Conservation (phyloP, 192 early-diverging fungal genomes). For the Coemansia sp. region DNA sequence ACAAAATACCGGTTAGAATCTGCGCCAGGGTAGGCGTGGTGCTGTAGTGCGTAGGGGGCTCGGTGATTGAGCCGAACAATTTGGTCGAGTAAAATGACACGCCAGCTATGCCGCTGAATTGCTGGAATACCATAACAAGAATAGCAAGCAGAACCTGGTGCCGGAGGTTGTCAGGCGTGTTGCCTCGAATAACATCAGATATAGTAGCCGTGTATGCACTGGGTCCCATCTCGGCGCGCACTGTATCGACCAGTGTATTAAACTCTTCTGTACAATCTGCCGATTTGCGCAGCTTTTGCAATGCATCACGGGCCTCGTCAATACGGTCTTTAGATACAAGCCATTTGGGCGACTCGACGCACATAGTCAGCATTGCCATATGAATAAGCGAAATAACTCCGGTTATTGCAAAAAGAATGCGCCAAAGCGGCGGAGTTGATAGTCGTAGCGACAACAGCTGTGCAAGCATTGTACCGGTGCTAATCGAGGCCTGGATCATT, state of each 20-base stretch:
- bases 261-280: slow-evolving; percentile 60
- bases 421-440: slow-evolving; percentile 65
- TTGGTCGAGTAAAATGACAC: slow-evolving; percentile 77
- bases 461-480: slow-evolving; percentile 69
- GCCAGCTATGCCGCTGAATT: slow-evolving; percentile 77
- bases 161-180: slow-evolving; percentile 56
- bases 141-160: slow-evolving; percentile 62
- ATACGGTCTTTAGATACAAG: slow-evolving; percentile 59
- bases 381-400: slow-evolving; percentile 56
- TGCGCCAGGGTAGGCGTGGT: slow-evolving; percentile 36
- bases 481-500: slow-evolving; percentile 70
- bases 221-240: slow-evolving; percentile 17
- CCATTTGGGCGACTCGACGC: slow-evolving; percentile 77
- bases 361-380: slow-evolving; percentile 57
- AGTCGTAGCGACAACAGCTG: slow-evolving; percentile 62
- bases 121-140: slow-evolving; percentile 69
- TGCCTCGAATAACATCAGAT: slow-evolving; percentile 57
- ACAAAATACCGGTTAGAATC: slow-evolving; percentile 28
- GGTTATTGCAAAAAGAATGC: slow-evolving; percentile 63
- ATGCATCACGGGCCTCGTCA: slow-evolving; percentile 50
- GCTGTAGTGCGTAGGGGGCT: slow-evolving; percentile 9
- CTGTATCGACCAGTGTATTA: slow-evolving; percentile 54
- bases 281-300: slow-evolving; percentile 56
- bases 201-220: slow-evolving; percentile 32
- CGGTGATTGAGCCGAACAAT: slow-evolving; percentile 58